Evolutionary conservation across 345 rosid species (phyloP), one percentile per base, ranked within the genome.

Genomic region (Alliaria petiolata): DNA sequence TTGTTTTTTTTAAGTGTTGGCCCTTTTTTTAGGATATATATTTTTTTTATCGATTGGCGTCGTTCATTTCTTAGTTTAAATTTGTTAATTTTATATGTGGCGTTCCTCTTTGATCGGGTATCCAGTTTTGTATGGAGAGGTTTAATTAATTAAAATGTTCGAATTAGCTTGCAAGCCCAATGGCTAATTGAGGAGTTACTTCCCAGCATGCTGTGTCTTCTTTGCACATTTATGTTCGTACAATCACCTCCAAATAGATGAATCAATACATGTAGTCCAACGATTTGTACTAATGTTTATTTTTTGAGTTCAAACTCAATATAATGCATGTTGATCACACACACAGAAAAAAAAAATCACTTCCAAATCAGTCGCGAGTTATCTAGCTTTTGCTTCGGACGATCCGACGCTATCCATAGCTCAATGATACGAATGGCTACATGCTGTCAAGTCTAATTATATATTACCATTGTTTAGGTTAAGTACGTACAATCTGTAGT

Each of bases 91-190:
- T 34, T 33, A 51, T 40, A 60, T 75, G 78, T 75, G 78, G 56
- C n/a, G 51, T 10, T 51, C 73, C 73, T 67, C 68, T 75, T 59
- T 34, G 63, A 42, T 60, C 73, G 78, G 78, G 10, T 20, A 50
- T 39, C 33, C 59, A 20, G 2, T 19, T 65, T 30, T 56, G 36
- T 66, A 11, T 0, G 19, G 30, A 67, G 47, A 54, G 1, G 16
- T 25, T 35, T 30, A 8, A 14, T 60, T 28, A 17, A 36, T 25
- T 46, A n/a, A 61, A 55, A 19, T 47, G 35, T 65, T 38, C 17
- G 30, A 49, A 40, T 39, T 57, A 38, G 67, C 10, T 40, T 65
- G 51, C 46, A 16, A 51, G 34, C 34, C 22, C 8, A 19, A 49
- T 26, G 22, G 69, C 6, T 62, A 71, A 52, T 43, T 62, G 46